Conservation (phyloP, 305 asterid species). For the Solanum hybrid region DNA sequence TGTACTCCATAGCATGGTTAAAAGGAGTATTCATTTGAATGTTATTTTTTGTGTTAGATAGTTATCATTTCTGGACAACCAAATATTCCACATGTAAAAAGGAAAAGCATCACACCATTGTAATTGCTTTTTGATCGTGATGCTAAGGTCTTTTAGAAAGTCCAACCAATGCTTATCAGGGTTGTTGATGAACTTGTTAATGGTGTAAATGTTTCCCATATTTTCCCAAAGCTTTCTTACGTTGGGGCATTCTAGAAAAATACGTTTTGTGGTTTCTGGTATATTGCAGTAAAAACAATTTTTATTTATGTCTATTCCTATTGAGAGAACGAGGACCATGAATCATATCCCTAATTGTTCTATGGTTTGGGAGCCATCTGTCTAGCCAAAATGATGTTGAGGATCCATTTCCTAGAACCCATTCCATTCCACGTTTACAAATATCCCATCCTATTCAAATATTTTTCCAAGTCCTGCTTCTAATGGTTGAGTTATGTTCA, state of each 20-base stretch:
- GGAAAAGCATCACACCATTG: background rate
- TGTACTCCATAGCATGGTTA: background rate
- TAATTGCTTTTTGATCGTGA: too few species aligned
- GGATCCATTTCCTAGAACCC: background rate
- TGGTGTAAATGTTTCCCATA: background rate
- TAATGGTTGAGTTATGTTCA: background rate
- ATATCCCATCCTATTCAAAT: background rate
- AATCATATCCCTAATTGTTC: background rate
- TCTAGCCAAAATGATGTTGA: background rate
- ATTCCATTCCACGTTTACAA: background rate
- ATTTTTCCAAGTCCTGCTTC: background rate
- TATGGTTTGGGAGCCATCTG: background rate
- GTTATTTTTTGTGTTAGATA: background rate
- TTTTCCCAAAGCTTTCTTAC: background rate
- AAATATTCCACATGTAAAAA: too few species aligned
- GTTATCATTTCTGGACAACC: background rate
- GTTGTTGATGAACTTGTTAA: background rate
- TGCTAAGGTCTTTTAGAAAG: background rate
- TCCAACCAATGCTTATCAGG: background rate
- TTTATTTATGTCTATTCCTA: background rate
- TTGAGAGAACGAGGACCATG: background rate
- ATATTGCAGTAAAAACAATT: background rate
- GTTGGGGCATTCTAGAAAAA: background rate
- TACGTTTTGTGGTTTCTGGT: background rate
- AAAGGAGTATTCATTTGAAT: background rate